Conservation (phyloP, 208 protist genomes). For the Acanthamoeba lenticulata region DNA sequence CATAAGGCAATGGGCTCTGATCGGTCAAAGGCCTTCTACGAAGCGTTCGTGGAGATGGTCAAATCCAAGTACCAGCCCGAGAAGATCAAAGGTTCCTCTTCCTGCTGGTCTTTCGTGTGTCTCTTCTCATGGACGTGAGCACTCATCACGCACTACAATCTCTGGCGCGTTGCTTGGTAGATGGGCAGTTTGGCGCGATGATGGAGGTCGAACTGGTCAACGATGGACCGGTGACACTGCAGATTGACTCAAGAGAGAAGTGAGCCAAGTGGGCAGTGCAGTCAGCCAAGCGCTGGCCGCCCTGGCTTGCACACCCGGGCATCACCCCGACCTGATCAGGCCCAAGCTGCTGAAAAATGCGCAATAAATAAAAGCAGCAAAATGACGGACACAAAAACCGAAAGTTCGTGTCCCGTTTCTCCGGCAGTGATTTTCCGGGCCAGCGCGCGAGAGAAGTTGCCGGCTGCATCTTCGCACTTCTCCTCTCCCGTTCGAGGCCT, state of each 20-base stretch:
- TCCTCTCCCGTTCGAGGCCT: neutral
- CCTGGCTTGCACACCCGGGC: too few relatives aligned
- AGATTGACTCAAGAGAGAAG: conserved; percentile 71
- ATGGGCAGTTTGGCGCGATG: conserved; percentile 84
- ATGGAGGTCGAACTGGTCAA: conserved; percentile 82
- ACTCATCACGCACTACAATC: neutral
- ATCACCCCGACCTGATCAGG: too few relatives aligned
- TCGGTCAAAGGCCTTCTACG: conserved; percentile 73
- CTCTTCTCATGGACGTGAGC: neutral
- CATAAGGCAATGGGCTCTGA: conserved; percentile 74
- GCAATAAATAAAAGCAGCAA: too few relatives aligned
- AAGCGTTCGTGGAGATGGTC: conserved; percentile 70
- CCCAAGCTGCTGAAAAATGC: too few relatives aligned
- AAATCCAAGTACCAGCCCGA: conserved; percentile 69
- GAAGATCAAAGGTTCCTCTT: conserved; percentile 73
- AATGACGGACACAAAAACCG: too few relatives aligned
- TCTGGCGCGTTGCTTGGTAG: neutral
- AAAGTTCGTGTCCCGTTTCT: neutral
- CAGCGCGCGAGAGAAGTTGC: neutral
- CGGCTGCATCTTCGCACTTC: neutral
- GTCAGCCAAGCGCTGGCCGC: too few relatives aligned
- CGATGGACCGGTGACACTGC: conserved; percentile 79
- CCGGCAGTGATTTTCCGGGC: too few relatives aligned
- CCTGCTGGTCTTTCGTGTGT: neutral
- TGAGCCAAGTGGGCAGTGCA: too few relatives aligned